These are phyloP conservation scores for Rutstroemia sp. DNA, from an alignment of 2,329 filamentous ascomycete genomes.

Conservation along the genomic window DNA sequence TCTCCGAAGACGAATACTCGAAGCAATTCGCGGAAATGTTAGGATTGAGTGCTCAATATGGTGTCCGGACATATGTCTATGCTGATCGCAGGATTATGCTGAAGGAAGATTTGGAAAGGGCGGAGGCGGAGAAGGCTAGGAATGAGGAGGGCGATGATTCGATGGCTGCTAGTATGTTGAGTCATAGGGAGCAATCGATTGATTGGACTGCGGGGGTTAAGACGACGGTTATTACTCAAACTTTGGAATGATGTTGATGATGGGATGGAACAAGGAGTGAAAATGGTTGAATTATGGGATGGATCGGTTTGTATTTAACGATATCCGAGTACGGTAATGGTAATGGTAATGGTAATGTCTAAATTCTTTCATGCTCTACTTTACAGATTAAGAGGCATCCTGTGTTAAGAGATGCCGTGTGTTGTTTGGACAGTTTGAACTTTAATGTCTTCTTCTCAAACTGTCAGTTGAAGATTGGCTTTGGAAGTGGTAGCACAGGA, in stretches of 20 bases:
- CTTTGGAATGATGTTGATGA: not conserved
- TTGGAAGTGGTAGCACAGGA: no score
- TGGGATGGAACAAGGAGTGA: not conserved
- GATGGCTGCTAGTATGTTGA: not conserved
- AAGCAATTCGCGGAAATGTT: slow-evolving; percentile 2
- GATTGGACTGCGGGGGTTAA: slow-evolving; percentile 2
- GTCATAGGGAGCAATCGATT: not conserved
- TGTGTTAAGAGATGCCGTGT: no score
- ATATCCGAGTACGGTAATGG: not conserved
- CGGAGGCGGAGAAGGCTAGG: not conserved
- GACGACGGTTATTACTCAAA: slow-evolving; percentile 3
- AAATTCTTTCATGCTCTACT: not conserved
- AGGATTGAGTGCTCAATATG: not conserved
- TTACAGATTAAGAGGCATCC: no score
- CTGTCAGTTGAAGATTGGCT: no score
- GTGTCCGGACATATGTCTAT: slow-evolving; percentile 4
- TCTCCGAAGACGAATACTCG: not conserved
- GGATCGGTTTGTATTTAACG: no score
- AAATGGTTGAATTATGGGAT: not conserved
- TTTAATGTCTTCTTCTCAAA: not conserved
- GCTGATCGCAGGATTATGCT: slow-evolving; percentile 1
- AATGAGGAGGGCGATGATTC: not conserved
- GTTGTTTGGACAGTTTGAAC: no score
- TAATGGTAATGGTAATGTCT: not conserved
- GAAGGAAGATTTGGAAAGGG: not conserved